Percentiles rank a stretch among this genome's conserved stretches.
phyloP scores from a whole-genome alignment of 2,329 filamentous ascomycete species.

The Xylariaceae sp. region DNA sequence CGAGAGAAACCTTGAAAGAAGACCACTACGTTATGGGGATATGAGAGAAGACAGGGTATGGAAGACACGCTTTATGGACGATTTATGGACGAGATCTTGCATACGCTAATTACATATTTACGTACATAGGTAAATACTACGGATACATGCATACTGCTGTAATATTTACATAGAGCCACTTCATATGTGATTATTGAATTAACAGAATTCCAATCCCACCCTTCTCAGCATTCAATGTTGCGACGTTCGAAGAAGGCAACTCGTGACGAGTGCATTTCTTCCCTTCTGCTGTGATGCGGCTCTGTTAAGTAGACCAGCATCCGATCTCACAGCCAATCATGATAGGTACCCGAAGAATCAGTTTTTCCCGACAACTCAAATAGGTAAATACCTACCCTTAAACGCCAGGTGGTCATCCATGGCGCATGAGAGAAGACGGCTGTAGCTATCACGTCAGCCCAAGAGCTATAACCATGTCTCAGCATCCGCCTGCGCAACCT shows the following conservation, averaged over 20 bases:
- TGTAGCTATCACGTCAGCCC: neutral
- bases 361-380: neutral
- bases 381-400: too few species aligned
- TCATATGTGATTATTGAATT: neutral
- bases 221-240: neutral
- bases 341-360: neutral
- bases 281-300: neutral
- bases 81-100: too few species aligned
- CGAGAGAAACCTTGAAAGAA: too few species aligned
- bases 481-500: slow-evolving; percentile 45
- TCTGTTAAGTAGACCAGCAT: neutral
- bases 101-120: too few species aligned
- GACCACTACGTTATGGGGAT: too few species aligned
- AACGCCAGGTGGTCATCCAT: neutral
- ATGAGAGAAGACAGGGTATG: too few species aligned
- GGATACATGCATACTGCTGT: too few species aligned
- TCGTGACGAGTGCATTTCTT: neutral
- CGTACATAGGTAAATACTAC: too few species aligned
- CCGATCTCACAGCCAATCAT: neutral
- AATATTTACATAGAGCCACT: neutral
- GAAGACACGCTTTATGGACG: too few species aligned
- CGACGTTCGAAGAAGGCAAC: neutral
- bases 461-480: slow-evolving; percentile 24
- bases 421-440: neutral
- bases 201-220: neutral